Evolutionary conservation across 225 moss, liverwort and hornwort genomes (phyloP).

Genomic region (Pleurozium schreberi): DNA sequence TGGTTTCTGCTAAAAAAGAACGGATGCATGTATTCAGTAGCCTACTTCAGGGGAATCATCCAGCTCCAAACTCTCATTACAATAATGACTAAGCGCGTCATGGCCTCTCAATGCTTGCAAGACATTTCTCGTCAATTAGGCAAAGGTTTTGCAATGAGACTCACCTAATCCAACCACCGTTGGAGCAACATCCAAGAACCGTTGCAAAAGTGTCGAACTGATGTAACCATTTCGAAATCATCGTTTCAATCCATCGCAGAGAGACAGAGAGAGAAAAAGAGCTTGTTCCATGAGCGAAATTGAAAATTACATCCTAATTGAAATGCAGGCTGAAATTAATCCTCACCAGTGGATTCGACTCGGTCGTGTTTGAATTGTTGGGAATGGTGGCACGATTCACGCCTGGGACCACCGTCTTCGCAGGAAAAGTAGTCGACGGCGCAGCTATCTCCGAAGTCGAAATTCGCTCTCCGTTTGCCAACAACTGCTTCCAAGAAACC

Average conservation of each 20-base stretch:
- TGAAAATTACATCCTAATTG: not conserved
- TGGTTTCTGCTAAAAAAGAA: not conserved
- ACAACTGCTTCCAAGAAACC: constrained; percentile 31
- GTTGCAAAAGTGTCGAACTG: not conserved
- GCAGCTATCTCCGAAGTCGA: not conserved
- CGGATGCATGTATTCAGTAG: no score
- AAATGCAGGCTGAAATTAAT: not conserved
- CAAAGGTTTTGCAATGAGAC: not conserved
- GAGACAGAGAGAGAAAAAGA: not conserved
- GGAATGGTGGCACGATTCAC: not conserved
- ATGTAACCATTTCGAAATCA: not conserved
- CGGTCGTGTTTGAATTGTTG: not conserved
- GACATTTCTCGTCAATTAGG: not conserved
- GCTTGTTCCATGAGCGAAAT: not conserved
- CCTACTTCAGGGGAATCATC: not conserved
- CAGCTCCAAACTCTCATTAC: not conserved
- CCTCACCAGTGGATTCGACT: not conserved
- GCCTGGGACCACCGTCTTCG: not conserved
- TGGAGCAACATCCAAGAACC: not conserved
- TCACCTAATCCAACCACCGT: not conserved
- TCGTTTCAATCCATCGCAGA: not conserved
- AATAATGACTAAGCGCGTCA: not conserved
- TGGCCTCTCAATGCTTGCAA: not conserved
- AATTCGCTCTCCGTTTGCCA: constrained; percentile 1
- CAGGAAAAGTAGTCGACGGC: not conserved